These are phyloP conservation scores for Daphne laureola DNA, from an alignment of 441 rosid species.

Conservation along the genomic window DNA sequence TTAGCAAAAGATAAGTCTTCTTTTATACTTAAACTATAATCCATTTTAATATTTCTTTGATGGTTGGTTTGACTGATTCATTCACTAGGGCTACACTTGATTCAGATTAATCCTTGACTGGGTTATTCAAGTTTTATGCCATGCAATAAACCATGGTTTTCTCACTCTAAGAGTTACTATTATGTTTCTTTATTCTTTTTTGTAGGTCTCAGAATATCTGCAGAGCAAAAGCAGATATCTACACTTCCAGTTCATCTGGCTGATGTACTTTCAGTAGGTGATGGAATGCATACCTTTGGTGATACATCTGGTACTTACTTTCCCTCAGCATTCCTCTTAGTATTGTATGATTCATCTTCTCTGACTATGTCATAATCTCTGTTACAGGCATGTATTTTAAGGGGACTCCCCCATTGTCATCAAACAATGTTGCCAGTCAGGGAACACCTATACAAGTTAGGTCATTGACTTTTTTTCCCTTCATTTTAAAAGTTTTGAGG, in stretches of 20 bases:
- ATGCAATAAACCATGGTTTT: neutral
- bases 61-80: too few species aligned
- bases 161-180: neutral
- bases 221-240: constrained; percentile 75
- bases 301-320: constrained; percentile 48
- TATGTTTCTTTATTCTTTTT: constrained; percentile 13
- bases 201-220: constrained; percentile 65
- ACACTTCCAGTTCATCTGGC: constrained; percentile 82
- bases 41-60: too few species aligned
- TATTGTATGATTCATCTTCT: constrained; percentile 10
- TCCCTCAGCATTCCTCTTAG: constrained; percentile 7
- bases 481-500: too few species aligned
- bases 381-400: constrained; percentile 61
- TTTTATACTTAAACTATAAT: too few species aligned
- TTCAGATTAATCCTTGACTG: constrained; percentile 8
- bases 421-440: constrained; percentile 53
- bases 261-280: constrained; percentile 52
- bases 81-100: too few species aligned
- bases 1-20: too few species aligned
- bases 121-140: constrained; percentile 6
- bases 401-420: constrained; percentile 47
- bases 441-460: constrained; percentile 73
- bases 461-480: constrained; percentile 4
- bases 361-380: constrained; percentile 15
- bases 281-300: constrained; percentile 47